Conservation (phyloP, 2,329 filamentous ascomycete species). For the Mycogone perniciosa region DNA sequence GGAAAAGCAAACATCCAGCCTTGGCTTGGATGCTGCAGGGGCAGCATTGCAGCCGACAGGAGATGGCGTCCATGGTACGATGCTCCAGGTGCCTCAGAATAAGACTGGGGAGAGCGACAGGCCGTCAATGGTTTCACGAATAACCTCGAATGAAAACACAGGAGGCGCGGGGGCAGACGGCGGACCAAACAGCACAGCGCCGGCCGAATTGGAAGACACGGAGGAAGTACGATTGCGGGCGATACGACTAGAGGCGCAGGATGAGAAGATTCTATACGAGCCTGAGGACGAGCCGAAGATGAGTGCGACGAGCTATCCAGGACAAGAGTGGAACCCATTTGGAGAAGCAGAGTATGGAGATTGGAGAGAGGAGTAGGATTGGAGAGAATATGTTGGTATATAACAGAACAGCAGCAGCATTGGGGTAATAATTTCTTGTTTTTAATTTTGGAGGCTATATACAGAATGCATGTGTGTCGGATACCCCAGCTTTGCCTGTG, state of each 20-base stretch:
- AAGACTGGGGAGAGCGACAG: background rate
- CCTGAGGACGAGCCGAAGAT: slow-evolving; percentile 46
- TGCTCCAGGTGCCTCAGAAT: slow-evolving; percentile 19
- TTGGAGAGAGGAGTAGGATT: slow-evolving; percentile 7
- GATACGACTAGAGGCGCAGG: slow-evolving; percentile 37
- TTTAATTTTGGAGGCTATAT: background rate
- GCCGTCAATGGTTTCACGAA: background rate
- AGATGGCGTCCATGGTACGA: slow-evolving; percentile 31
- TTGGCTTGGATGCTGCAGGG: slow-evolving; percentile 1
- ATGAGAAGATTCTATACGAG: slow-evolving; percentile 47
- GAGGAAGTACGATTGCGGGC: slow-evolving; percentile 41
- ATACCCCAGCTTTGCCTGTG: background rate
- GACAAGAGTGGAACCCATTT: slow-evolving; percentile 63
- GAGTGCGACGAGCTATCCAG: slow-evolving; percentile 62
- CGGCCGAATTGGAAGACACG: slow-evolving; percentile 35
- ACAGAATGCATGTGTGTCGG: background rate
- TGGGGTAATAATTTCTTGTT: background rate
- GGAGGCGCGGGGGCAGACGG: slow-evolving; percentile 4
- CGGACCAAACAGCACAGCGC: slow-evolving; percentile 17
- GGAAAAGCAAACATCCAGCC: background rate
- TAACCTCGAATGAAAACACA: slow-evolving; percentile 5
- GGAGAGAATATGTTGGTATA: background rate
- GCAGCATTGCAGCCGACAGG: slow-evolving; percentile 16
- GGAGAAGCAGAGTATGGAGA: slow-evolving; percentile 27
- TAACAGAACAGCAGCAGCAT: background rate